Percentiles rank a stretch among this genome's conserved stretches.
These are phyloP conservation scores for Fusarium praegraminearum DNA, from an alignment of 2,329 filamentous ascomycete genomes.

Conservation along the genomic window DNA sequence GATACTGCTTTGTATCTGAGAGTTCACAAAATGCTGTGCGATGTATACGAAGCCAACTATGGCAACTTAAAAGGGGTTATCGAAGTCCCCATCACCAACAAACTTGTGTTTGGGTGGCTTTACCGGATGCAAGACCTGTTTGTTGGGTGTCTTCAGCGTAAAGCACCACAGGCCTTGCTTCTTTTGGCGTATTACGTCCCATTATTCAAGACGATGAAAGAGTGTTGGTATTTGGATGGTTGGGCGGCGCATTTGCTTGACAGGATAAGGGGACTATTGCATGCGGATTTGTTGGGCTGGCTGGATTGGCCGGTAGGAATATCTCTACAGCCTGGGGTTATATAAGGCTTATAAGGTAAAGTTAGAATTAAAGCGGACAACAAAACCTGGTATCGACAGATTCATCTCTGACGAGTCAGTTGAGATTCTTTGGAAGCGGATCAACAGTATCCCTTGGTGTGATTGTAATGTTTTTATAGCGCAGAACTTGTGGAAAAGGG, in stretches of 20 bases:
- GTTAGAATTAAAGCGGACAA: conserved; percentile 6
- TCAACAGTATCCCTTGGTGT: neutral
- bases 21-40: conserved; percentile 38
- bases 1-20: conserved; percentile 45
- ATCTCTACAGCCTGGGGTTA: conserved; percentile 17
- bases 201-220: conserved; percentile 38
- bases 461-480: neutral
- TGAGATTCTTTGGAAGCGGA: neutral
- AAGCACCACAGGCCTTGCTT: conserved; percentile 46
- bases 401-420: neutral
- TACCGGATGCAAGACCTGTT: conserved; percentile 48
- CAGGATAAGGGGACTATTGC: conserved; percentile 39
- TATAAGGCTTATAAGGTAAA: conserved; percentile 6
- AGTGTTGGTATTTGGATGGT: conserved; percentile 42
- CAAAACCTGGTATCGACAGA: neutral
- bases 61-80: conserved; percentile 35
- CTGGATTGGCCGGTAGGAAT: conserved; percentile 45
- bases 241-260: conserved; percentile 44
- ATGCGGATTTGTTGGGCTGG: conserved; percentile 37
- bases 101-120: conserved; percentile 47
- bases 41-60: conserved; percentile 48
- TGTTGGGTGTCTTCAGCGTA: conserved; percentile 44
- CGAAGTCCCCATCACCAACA: conserved; percentile 32
- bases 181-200: conserved; percentile 46
- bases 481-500: neutral